phyloP scores from a whole-genome alignment of 352 stramenopile genomes.

The Poterioochromonas sp. region DNA sequence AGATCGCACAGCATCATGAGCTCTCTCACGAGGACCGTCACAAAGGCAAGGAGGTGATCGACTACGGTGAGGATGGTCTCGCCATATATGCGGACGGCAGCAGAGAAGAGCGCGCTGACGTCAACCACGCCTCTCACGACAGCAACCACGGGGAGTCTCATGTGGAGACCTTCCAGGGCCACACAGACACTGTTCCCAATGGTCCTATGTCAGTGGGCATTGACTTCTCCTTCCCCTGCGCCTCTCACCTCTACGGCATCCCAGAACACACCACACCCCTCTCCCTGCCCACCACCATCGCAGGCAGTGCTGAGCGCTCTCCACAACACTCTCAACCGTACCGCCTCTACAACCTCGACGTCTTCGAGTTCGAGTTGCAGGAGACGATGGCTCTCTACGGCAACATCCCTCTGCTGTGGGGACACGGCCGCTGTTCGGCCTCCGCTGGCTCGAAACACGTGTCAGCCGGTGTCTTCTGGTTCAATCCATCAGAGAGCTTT shows the following conservation, averaged over 20 bases:
- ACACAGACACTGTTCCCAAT: conserved; percentile 71
- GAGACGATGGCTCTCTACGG: conserved; percentile 97
- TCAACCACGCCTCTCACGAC: conserved; percentile 34
- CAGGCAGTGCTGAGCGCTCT: background rate
- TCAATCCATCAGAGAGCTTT: conserved; percentile 98
- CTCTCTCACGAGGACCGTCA: conserved; percentile 55
- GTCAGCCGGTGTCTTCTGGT: conserved; percentile 91
- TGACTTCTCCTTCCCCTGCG: conserved; percentile 82
- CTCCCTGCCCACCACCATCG: conserved; percentile 75
- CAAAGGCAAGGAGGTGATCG: conserved; percentile 79
- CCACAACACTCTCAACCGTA: conserved; percentile 83
- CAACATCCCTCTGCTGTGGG: conserved; percentile 62
- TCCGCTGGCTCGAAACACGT: conserved; percentile 55
- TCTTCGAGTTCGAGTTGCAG: conserved; percentile 99
- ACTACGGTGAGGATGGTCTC: conserved; percentile 91
- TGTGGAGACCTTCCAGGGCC: conserved; percentile 86
- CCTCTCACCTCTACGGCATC: conserved; percentile 83
- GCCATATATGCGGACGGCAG: conserved; percentile 91
- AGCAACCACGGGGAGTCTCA: conserved; percentile 51
- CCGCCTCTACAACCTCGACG: conserved; percentile 97
- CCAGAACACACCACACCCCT: conserved; percentile 92
- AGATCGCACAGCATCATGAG: conserved; percentile 41
- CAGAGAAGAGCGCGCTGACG: conserved; percentile 52
- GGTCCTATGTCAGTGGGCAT: conserved; percentile 85
- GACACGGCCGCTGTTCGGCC: conserved; percentile 54